Conservation (phyloP, 2,329 filamentous ascomycete species). For the Neobulgaria alba region DNA sequence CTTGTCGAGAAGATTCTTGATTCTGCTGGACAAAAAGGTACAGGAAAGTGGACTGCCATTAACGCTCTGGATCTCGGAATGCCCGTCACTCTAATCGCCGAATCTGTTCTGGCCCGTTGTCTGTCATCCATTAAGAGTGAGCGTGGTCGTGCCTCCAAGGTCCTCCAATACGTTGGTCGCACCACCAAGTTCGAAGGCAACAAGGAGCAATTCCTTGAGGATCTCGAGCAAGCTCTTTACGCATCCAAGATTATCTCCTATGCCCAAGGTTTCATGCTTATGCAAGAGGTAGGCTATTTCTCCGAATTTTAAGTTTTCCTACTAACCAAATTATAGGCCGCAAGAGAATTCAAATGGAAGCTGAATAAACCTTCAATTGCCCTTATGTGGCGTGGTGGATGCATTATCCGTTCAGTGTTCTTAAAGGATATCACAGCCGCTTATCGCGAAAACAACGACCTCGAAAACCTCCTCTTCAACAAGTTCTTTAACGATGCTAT, state of each 20-base stretch:
- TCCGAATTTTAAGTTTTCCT: not conserved
- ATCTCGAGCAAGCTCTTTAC: conserved; percentile 97
- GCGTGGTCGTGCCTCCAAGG: conserved; percentile 70
- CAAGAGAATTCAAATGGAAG: conserved; percentile 95
- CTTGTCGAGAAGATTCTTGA: conserved; percentile 99
- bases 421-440: conserved; percentile 98
- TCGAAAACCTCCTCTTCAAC: conserved; percentile 97
- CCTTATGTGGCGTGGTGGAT: conserved; percentile 99
- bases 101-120: conserved; percentile 93
- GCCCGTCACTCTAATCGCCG: conserved; percentile 96
- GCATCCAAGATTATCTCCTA: conserved; percentile 99
- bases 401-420: conserved; percentile 99
- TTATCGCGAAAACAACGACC: conserved; percentile 87
- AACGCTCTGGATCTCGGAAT: conserved; percentile 97
- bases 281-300: conserved; percentile 70
- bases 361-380: conserved; percentile 99
- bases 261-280: conserved; percentile 99
- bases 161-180: conserved; percentile 68
- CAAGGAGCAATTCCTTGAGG: conserved; percentile 87
- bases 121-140: conserved; percentile 90
- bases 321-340: conserved; percentile 52
- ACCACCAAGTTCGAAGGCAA: conserved; percentile 76
- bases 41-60: conserved; percentile 99
- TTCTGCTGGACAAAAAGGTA: conserved; percentile 98
- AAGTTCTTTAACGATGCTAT: conserved; percentile 99